Evolutionary conservation across 495 filamentous ascomycete species (phyloP).

Genomic region (Podospora pseudoanserina): DNA sequence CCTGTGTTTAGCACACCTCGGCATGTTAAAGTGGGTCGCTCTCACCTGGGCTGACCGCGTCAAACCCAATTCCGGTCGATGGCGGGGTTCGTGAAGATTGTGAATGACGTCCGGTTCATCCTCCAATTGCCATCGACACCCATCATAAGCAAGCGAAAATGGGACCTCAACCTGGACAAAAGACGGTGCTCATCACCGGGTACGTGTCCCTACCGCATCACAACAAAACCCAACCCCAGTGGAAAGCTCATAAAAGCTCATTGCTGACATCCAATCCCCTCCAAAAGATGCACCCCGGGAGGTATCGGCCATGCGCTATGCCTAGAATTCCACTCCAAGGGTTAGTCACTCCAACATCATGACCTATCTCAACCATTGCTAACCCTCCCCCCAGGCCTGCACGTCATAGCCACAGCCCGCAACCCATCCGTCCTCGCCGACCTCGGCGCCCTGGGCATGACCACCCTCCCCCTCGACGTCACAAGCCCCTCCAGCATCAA

Average conservation of each 20-base stretch:
- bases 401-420: slow-evolving; percentile 54
- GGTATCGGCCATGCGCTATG: slow-evolving; percentile 52
- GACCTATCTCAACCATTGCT: not conserved
- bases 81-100: not conserved
- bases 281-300: slow-evolving; percentile 48
- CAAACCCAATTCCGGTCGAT: not conserved
- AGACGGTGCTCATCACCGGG: slow-evolving; percentile 53
- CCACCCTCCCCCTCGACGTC: slow-evolving; percentile 48
- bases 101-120: not conserved
- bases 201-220: slow-evolving; percentile 21
- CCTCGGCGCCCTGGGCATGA: slow-evolving; percentile 46
- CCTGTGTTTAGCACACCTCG: not conserved
- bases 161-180: slow-evolving; percentile 38
- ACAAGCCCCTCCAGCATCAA: slow-evolving; percentile 50
- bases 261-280: not conserved
- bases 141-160: not conserved
- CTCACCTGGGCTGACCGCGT: not conserved
- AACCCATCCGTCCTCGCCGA: slow-evolving; percentile 43
- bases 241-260: slow-evolving; percentile 10
- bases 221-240: not conserved
- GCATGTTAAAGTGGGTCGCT: not conserved
- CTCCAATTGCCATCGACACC: not conserved
- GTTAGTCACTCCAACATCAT: slow-evolving; percentile 20
- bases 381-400: slow-evolving; percentile 36
- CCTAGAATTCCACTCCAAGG: slow-evolving; percentile 48